A percentile compares a stretch with the other conserved stretches of the same genome.
phyloP scores from a whole-genome alignment of 192 early-diverging fungal species.

The Martensiomyces pterosporus region DNA sequence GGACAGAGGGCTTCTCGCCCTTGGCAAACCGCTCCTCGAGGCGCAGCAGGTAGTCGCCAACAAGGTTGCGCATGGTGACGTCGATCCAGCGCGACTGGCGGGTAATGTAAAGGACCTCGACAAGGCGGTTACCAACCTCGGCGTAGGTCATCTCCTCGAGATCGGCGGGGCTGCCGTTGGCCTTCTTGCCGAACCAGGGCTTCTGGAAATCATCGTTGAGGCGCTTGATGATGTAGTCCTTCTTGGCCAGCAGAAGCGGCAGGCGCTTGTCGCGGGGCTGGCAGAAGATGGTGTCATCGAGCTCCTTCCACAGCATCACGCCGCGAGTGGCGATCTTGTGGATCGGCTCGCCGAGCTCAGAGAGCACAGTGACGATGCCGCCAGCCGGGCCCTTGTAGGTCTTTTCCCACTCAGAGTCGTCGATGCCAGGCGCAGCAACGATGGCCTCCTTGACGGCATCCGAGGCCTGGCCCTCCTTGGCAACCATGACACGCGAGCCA shows the following conservation, averaged over 20 bases:
- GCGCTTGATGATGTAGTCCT: slow-evolving; percentile 87
- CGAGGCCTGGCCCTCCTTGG: slow-evolving; percentile 81
- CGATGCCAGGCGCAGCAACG: slow-evolving; percentile 80
- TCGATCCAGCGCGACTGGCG: slow-evolving; percentile 86
- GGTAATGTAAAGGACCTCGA: slow-evolving; percentile 75
- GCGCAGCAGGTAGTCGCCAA: slow-evolving; percentile 81
- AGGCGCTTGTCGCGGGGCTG: slow-evolving; percentile 87
- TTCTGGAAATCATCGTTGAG: slow-evolving; percentile 93
- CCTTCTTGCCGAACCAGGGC: slow-evolving; percentile 91
- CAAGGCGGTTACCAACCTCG: slow-evolving; percentile 77
- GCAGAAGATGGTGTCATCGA: slow-evolving; percentile 86
- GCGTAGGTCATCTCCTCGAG: slow-evolving; percentile 94
- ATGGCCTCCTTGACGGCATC: slow-evolving; percentile 82
- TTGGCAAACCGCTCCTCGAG: slow-evolving; percentile 82
- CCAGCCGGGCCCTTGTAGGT: slow-evolving; percentile 87
- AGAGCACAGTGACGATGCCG: slow-evolving; percentile 89
- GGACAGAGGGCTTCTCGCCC: slow-evolving; percentile 8
- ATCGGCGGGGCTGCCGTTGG: slow-evolving; percentile 66
- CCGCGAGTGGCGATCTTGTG: slow-evolving; percentile 96
- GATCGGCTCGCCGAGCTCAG: slow-evolving; percentile 94
- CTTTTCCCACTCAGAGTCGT: slow-evolving; percentile 86
- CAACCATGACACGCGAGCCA: slow-evolving; percentile 92
- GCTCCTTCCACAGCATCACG: slow-evolving; percentile 88
- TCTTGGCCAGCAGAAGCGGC: slow-evolving; percentile 74
- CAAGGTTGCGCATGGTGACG: slow-evolving; percentile 68